Percentiles rank a stretch among this genome's conserved stretches.
Evolutionary conservation across 345 rosid genomes (phyloP).

Genomic region (Populus ilicifolia): DNA sequence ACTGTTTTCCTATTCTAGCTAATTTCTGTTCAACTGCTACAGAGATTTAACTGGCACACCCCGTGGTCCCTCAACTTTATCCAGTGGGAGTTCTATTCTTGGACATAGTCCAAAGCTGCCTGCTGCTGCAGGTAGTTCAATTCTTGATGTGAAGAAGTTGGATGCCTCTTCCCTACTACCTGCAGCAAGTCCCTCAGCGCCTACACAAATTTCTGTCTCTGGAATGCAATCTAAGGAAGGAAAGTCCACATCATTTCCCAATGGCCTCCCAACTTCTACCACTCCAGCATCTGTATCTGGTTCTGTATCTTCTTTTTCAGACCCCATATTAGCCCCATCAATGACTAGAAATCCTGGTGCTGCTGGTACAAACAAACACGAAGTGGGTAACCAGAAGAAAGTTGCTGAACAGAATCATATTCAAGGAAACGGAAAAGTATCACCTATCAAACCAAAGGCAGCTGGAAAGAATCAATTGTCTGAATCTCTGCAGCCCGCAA

Average conservation of each 20-base stretch:
- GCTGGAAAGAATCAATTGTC: constrained; percentile 30
- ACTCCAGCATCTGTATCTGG: constrained; percentile 31
- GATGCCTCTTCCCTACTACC: constrained; percentile 5
- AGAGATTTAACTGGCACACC: constrained; percentile 34
- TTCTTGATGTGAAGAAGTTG: constrained; percentile 24
- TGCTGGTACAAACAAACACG: constrained; percentile 24
- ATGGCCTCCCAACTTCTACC: constrained; percentile 14
- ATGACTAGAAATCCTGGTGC: constrained; percentile 23
- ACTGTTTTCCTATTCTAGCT: neutral
- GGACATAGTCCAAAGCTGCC: constrained; percentile 15
- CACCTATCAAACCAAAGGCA: constrained; percentile 22
- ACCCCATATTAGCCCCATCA: constrained; percentile 38
- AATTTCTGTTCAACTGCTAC: constrained; percentile 8
- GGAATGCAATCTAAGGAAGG: constrained; percentile 33
- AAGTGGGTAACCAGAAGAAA: constrained; percentile 25
- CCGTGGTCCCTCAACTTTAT: constrained; percentile 37
- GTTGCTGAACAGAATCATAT: constrained; percentile 32
- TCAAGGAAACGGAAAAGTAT: constrained; percentile 22
- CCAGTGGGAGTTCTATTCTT: constrained; percentile 37
- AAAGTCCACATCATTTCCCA: constrained; percentile 25
- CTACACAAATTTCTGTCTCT: constrained; percentile 20
- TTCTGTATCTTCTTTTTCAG: constrained; percentile 36
- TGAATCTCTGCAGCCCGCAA: constrained; percentile 30
- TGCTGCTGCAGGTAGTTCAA: constrained; percentile 16
- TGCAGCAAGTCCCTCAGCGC: constrained; percentile 11